These are phyloP conservation scores for Balansia obtecta DNA, from an alignment of 2,329 filamentous ascomycete genomes.

Conservation along the genomic window DNA sequence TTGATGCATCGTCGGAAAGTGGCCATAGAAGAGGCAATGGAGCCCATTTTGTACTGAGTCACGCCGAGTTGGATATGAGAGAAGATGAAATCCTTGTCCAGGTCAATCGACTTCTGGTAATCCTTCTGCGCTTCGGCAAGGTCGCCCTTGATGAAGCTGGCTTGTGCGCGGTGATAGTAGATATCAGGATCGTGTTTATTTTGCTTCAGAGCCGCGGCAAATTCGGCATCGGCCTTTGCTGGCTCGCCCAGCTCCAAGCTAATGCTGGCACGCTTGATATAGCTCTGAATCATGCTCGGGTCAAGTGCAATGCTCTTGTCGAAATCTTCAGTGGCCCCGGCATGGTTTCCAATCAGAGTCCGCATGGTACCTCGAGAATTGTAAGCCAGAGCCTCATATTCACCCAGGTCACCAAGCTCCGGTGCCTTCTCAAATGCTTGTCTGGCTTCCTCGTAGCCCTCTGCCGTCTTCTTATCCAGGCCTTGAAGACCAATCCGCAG, in stretches of 20 bases:
- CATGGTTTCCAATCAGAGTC: slow-evolving; percentile 81
- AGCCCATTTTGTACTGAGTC: slow-evolving; percentile 99
- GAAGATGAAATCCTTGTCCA: slow-evolving; percentile 95
- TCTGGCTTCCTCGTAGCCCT: slow-evolving; percentile 83
- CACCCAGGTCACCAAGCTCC: slow-evolving; percentile 65
- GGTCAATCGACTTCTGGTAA: slow-evolving; percentile 97
- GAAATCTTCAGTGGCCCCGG: slow-evolving; percentile 70
- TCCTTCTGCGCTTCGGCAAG: slow-evolving; percentile 91
- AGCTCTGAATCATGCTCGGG: slow-evolving; percentile 81
- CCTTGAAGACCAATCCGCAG: slow-evolving; percentile 72
- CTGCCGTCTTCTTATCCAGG: slow-evolving; percentile 74
- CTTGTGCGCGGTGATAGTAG: slow-evolving; percentile 96
- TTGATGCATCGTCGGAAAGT: slow-evolving; percentile 96
- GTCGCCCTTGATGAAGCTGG: slow-evolving; percentile 94
- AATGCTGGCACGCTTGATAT: slow-evolving; percentile 98
- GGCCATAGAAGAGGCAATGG: slow-evolving; percentile 93
- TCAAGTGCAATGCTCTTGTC: slow-evolving; percentile 89
- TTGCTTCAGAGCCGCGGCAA: slow-evolving; percentile 71
- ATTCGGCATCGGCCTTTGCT: slow-evolving; percentile 77
- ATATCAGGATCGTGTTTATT: slow-evolving; percentile 89
- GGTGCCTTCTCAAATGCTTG: slow-evolving; percentile 78
- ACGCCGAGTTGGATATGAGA: slow-evolving; percentile 98
- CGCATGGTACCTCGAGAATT: slow-evolving; percentile 96
- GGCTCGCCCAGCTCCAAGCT: slow-evolving; percentile 84
- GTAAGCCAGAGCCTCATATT: slow-evolving; percentile 81